Base-by-base conservation (phyloP, 2,329 filamentous ascomycete species). In the Emericellopsis cladophorae region DNA sequence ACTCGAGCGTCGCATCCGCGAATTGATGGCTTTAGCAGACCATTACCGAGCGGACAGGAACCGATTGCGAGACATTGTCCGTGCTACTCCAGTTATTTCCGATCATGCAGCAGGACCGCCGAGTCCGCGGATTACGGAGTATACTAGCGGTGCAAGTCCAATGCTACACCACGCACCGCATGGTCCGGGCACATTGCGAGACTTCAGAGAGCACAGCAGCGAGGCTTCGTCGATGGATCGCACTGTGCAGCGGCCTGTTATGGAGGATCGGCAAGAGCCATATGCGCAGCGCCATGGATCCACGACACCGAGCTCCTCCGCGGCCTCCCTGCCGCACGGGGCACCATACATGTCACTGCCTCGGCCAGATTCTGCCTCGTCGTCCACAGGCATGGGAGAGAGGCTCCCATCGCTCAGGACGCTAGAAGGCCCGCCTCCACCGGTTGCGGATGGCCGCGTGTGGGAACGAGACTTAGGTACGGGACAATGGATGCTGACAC, bases 41-140 rank as follows among this genome's bases (percentile, higher is more conserved):
- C 86, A 79, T 55, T 90, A 90, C 55, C 73, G 78, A 36, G 66
- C 67, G 8, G 84, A 92, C 50, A 70, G 84, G 39, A 81, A 88
- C 51, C 75, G 82, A 38, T 72, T 89, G 46, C 70, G 77, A 40
- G 75, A 80, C n/a, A 60, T 86, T 29, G 65, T 87, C 1, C 60
- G 70, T 38, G 71, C 75, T 46, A 74, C 75, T 4, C 72, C 77
- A 3, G 68, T 71, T 24, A 69, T 73, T 47, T 67, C 67, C 48
- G 66, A 75, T 29, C 61, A 68, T 39, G 72, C 68, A 4, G 66
- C 66, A 39, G 68, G 66, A 5, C 72, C 70, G 7, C 64, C 65
- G n/a, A 77, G 70, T 50, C 74, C 74, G 14, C 53, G 54, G 2
- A 54, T 61, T 14, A 53, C 56, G 12, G 59, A 62, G 2, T 61